These are phyloP conservation scores for Choanephora cucurbitarum DNA, from an alignment of 371 early-diverging fungal genomes.

Conservation along the genomic window DNA sequence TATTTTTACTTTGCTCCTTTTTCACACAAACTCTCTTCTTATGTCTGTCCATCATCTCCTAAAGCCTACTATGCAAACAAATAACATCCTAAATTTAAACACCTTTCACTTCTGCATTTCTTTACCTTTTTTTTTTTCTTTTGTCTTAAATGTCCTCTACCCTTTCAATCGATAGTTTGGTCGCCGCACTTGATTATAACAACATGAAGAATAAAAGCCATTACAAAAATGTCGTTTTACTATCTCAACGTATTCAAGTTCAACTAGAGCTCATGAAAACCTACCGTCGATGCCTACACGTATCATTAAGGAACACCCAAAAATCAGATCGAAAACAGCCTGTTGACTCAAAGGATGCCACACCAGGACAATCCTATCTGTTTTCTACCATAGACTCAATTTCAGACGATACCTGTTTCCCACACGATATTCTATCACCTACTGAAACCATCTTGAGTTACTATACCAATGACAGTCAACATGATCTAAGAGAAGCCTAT, in stretches of 20 bases:
- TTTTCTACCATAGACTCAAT: too few species aligned
- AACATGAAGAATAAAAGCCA: constrained; percentile 7
- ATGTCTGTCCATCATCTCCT: too few species aligned
- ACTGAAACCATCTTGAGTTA: constrained; percentile 12
- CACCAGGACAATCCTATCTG: too few species aligned
- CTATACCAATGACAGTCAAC: background rate
- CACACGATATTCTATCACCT: constrained; percentile 4
- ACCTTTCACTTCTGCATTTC: background rate
- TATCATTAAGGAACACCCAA: background rate
- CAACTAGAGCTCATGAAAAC: background rate
- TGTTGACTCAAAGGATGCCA: too few species aligned
- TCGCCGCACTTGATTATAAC: background rate
- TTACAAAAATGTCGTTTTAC: background rate
- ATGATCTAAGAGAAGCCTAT: background rate
- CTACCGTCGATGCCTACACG: background rate
- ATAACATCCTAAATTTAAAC: background rate
- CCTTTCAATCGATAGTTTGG: background rate
- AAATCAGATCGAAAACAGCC: background rate
- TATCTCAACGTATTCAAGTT: constrained; percentile 4
- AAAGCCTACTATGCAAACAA: too few species aligned
- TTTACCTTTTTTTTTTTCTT: constrained; percentile 5
- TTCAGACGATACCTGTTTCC: background rate
- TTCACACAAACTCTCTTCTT: too few species aligned
- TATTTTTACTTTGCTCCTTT: too few species aligned
- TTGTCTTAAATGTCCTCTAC: constrained; percentile 2